Evolutionary conservation across 345 rosid species (phyloP), one percentile per base, ranked within the genome.

Genomic region (Camelina neglecta): DNA sequence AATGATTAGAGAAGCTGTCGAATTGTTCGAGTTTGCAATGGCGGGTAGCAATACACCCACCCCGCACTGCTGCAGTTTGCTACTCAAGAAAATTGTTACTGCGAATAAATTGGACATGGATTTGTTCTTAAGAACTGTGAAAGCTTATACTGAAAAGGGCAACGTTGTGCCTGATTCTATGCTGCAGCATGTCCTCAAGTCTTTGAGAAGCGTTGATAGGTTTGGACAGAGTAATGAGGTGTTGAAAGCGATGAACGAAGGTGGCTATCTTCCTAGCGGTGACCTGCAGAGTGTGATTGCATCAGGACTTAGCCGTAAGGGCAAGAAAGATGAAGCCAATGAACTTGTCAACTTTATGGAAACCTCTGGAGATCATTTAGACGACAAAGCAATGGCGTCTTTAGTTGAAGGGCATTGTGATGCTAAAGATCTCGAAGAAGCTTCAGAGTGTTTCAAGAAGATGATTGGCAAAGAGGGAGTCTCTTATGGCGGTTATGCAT

Each of bases 341-440:
- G 90, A 83, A 73, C 86, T 88, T 66, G 77, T 89, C 71, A 76
- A 82, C 59, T 75, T 66, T 8, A 56, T 89, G 73, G 89, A 86
- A 80, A 77, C 84, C 10, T 79, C 90, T 20, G 90, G 85, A 15
- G 62, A 76, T 69, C 55, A 80, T 77, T 61, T 83, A 57, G 93
- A 90, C 80, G 75, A 79, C 67, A 85, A 80, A 73, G 86, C 85
- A 1, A 85, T 89, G 89, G 83, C 77, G 10, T 82, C 89, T 72
- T 80, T 88, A 48, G 84, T 90, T 65, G 87, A 89, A 82, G 92
- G 93, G 70, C 82, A 86, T 69, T 89, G 98, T 81, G 80, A 71
- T 59, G 87, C 89, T 1, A 88, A 84, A 26, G 84, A 90, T 69
- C 87, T 94, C 5, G 93, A 89, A 63, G 82, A 84, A 78, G 97